These are phyloP conservation scores for Gentiana straminea DNA, from an alignment of 257 asterid species.

Conservation along the genomic window DNA sequence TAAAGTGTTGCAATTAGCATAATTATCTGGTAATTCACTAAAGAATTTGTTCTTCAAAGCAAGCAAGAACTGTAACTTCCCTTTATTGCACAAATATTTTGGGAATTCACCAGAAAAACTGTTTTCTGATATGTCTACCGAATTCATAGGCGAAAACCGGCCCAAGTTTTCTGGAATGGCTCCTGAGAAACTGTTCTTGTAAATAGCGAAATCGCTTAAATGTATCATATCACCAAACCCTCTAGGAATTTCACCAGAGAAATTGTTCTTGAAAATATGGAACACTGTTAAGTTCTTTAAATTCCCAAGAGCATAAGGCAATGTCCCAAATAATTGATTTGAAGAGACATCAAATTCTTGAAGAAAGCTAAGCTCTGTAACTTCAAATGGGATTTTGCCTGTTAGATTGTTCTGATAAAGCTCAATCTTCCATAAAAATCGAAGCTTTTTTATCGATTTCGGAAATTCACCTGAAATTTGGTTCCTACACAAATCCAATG, in stretches of 20 bases:
- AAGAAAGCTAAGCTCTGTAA: conserved; percentile 49
- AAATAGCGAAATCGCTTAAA: conserved; percentile 45
- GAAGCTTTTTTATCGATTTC: conserved; percentile 37
- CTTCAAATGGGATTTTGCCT: conserved; percentile 62
- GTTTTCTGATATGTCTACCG: conserved; percentile 86
- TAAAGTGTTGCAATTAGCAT: conserved; percentile 46
- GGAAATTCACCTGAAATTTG: conserved; percentile 63
- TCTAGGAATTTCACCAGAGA: conserved; percentile 75
- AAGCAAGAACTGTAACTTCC: conserved; percentile 52
- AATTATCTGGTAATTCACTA: conserved; percentile 56
- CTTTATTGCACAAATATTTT: conserved; percentile 55
- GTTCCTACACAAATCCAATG: conserved; percentile 65
- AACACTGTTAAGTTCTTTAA: conserved; percentile 60
- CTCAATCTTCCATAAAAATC: conserved; percentile 60
- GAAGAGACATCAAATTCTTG: conserved; percentile 67
- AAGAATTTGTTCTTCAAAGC: conserved; percentile 65
- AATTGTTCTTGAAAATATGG: conserved; percentile 54
- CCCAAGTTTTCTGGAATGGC: conserved; percentile 70
- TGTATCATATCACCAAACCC: conserved; percentile 71
- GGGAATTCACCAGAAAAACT: conserved; percentile 70
- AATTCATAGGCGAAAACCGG: conserved; percentile 49
- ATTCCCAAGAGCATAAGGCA: conserved; percentile 48
- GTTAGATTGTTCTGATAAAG: conserved; percentile 56
- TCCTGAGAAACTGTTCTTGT: conserved; percentile 61
- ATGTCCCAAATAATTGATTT: conserved; percentile 56